Conservation (phyloP, 768 basidiomycete species). For the Trichaptum fuscoviolaceum region DNA sequence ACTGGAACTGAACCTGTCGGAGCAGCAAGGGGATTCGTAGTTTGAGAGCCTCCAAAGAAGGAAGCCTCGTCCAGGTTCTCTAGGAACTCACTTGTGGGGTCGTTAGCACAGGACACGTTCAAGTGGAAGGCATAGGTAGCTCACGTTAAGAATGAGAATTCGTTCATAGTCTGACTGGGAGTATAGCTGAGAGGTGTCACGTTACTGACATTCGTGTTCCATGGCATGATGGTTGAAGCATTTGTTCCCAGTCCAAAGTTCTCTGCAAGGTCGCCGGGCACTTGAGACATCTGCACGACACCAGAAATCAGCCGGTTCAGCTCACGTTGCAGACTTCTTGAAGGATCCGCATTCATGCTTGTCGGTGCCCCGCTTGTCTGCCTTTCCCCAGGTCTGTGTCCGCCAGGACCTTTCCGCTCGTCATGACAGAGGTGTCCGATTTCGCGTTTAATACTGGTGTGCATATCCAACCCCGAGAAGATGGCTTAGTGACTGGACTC, state of each 20-base stretch:
- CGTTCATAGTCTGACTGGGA: conserved; percentile 33
- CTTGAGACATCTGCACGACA: conserved; percentile 1
- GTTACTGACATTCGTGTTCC: conserved; percentile 1
- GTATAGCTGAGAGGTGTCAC: conserved; percentile 5
- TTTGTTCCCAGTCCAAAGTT: neutral
- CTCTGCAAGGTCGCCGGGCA: neutral
- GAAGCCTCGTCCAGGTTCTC: conserved; percentile 82
- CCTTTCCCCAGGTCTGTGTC: conserved; percentile 1
- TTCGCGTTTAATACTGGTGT: conserved; percentile 83
- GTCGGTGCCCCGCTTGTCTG: neutral
- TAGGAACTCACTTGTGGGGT: conserved; percentile 64
- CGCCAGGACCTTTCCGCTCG: conserved; percentile 40
- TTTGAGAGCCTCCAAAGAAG: conserved; percentile 30
- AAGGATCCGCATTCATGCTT: neutral
- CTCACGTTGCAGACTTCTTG: conserved; percentile 4
- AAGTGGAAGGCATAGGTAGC: conserved; percentile 20
- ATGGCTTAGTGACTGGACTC: conserved; percentile 9
- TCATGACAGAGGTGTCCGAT: conserved; percentile 94
- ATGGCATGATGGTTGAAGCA: neutral
- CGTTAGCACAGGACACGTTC: conserved; percentile 7
- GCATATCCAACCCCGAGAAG: conserved; percentile 6
- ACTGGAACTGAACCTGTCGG: conserved; percentile 10
- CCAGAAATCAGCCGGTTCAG: conserved; percentile 1
- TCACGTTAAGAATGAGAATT: conserved; percentile 77
- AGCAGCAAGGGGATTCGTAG: conserved; percentile 13